These are phyloP conservation scores for Penicillium glabrum DNA, from an alignment of 2,329 filamentous ascomycete genomes.

Conservation along the genomic window DNA sequence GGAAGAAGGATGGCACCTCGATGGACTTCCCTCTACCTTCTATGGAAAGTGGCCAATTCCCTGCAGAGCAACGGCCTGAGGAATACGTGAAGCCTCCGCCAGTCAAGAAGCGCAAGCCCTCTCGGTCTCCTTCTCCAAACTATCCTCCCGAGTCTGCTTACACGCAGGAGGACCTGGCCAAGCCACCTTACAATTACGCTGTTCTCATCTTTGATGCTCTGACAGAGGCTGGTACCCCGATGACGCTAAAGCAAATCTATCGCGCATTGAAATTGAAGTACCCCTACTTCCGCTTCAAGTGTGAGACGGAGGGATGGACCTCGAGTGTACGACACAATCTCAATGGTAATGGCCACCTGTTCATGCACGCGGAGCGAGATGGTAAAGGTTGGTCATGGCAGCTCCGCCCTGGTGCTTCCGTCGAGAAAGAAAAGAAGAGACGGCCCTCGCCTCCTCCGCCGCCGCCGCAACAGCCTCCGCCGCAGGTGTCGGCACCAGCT, in stretches of 20 bases:
- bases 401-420: constrained; percentile 58
- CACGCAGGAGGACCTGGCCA: constrained; percentile 62
- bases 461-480: constrained; percentile 30
- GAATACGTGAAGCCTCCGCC: constrained; percentile 45
- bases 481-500: constrained; percentile 26
- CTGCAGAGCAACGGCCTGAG: constrained; percentile 39
- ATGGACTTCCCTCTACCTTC: constrained; percentile 46
- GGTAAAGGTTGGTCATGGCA: constrained; percentile 66
- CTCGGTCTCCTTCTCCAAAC: constrained; percentile 61
- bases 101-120: constrained; percentile 54
- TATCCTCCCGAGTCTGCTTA: constrained; percentile 60
- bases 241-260: constrained; percentile 67
- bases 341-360: constrained; percentile 56
- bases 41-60: constrained; percentile 40
- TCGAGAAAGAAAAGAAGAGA: constrained; percentile 60
- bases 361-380: constrained; percentile 60
- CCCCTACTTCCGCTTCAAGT: constrained; percentile 62
- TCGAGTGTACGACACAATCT: constrained; percentile 67
- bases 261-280: constrained; percentile 63
- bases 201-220: constrained; percentile 65
- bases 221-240: constrained; percentile 55
- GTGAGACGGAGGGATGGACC: constrained; percentile 65
- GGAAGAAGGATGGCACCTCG: constrained; percentile 45
- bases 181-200: constrained; percentile 63
- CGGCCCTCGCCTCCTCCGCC: constrained; percentile 42